phyloP scores from a whole-genome alignment of 2,329 filamentous ascomycete genomes.

The Fusarium tanahbumbuense region DNA sequence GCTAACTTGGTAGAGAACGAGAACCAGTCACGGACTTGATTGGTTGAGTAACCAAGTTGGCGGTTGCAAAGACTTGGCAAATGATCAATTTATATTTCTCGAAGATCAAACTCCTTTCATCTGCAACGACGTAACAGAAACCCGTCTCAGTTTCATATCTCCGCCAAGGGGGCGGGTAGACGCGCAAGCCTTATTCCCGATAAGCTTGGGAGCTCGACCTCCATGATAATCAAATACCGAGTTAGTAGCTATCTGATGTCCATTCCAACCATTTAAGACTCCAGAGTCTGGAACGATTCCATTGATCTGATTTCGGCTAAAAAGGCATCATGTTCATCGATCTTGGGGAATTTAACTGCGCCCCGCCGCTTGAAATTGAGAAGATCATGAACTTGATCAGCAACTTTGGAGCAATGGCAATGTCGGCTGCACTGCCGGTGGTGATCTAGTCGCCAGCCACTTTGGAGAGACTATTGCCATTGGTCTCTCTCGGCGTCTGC shows the following conservation, averaged over 20 bases:
- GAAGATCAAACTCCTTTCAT: constrained; percentile 5
- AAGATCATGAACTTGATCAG: constrained; percentile 41
- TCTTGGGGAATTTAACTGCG: not conserved
- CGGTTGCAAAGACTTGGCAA: not conserved
- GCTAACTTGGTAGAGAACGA: not conserved
- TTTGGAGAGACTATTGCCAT: not conserved
- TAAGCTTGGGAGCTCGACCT: constrained; percentile 3
- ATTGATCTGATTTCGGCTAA: constrained; percentile 8
- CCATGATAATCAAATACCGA: not conserved
- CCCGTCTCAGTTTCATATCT: constrained; percentile 22
- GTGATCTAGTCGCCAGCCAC: constrained; percentile 18
- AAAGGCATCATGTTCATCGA: constrained; percentile 1
- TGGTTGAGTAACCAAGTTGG: not conserved
- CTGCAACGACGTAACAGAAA: constrained; percentile 3
- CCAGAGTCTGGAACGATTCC: constrained; percentile 14
- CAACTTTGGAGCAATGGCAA: constrained; percentile 28
- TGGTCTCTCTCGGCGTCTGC: constrained; percentile 4
- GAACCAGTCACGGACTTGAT: not conserved
- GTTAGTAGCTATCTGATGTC: not conserved
- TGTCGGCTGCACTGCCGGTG: constrained; percentile 26
- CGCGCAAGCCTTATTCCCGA: constrained; percentile 39
- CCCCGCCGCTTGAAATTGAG: constrained; percentile 14
- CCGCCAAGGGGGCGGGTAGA: constrained; percentile 18
- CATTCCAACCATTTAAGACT: constrained; percentile 7
- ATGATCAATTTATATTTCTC: not conserved